Percentiles rank a stretch among this genome's conserved stretches.
These are phyloP conservation scores for Podospora tetraspora DNA, from an alignment of 495 filamentous ascomycete species.

Conservation along the genomic window DNA sequence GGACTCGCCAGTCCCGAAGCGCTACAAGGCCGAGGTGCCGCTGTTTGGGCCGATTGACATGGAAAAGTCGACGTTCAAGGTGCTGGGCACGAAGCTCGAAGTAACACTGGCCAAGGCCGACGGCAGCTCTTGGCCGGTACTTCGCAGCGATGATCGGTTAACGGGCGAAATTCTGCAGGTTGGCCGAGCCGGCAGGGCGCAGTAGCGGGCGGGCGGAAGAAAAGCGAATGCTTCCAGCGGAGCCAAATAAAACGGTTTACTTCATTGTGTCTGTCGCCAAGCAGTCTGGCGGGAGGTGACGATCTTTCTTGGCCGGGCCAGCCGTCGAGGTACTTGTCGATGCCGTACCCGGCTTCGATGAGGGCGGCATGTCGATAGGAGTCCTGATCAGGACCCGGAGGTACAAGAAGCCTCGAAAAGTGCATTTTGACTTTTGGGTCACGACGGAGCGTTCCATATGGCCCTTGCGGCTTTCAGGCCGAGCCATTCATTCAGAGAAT, in stretches of 20 bases:
- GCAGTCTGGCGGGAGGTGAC: background rate
- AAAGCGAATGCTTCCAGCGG: background rate
- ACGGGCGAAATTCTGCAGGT: slow-evolving; percentile 79
- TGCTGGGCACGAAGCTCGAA: slow-evolving; percentile 94
- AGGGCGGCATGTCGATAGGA: background rate
- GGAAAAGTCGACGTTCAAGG: slow-evolving; percentile 68
- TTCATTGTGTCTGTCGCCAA: background rate
- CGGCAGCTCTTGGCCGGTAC: slow-evolving; percentile 79
- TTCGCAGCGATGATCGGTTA: slow-evolving; percentile 74
- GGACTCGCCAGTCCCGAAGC: slow-evolving; percentile 63
- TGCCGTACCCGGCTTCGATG: background rate
- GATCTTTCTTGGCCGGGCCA: background rate
- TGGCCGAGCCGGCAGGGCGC: slow-evolving; percentile 68
- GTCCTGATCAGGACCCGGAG: background rate
- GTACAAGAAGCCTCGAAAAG: background rate
- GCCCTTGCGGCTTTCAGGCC: background rate
- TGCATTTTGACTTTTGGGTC: background rate
- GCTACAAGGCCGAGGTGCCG: slow-evolving; percentile 66
- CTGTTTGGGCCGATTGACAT: slow-evolving; percentile 74
- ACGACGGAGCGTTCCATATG: background rate
- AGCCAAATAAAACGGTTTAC: slow-evolving; percentile 9
- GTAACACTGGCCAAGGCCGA: slow-evolving; percentile 77
- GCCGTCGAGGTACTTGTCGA: background rate
- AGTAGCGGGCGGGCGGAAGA: slow-evolving; percentile 19
- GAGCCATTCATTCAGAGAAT: background rate